Conservation (phyloP, 2,329 filamentous ascomycete species). For the Trichophyton verrucosum region DNA sequence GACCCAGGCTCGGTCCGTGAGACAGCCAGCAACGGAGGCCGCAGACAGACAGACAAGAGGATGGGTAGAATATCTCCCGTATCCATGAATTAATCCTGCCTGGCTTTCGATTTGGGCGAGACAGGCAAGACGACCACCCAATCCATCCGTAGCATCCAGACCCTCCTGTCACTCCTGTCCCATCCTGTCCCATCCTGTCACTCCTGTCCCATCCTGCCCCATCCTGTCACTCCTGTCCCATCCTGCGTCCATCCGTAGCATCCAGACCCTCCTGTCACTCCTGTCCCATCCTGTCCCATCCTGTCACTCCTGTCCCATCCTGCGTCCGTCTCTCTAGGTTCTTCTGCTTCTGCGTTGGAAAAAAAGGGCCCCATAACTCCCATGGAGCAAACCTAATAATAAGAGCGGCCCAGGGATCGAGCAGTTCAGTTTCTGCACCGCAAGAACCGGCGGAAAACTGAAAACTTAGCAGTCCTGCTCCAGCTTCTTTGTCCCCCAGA, state of each 20-base stretch:
- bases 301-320: neutral
- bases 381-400: neutral
- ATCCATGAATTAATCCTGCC: neutral
- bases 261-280: neutral
- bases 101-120: neutral
- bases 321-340: neutral
- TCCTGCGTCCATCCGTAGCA: neutral
- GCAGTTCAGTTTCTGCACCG: neutral
- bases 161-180: no score
- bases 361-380: neutral
- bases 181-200: no score
- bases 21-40: neutral
- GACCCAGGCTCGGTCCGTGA: neutral
- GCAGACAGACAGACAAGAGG: neutral
- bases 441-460: neutral
- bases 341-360: neutral
- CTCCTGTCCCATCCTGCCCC: no score
- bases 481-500: neutral
- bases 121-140: neutral
- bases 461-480: neutral
- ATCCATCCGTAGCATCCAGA: neutral
- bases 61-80: neutral
- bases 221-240: neutral
- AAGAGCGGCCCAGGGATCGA: neutral
- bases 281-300: no score